Evolutionary conservation across 768 basidiomycete species (phyloP).

Genomic region (Amanita muscaria): DNA sequence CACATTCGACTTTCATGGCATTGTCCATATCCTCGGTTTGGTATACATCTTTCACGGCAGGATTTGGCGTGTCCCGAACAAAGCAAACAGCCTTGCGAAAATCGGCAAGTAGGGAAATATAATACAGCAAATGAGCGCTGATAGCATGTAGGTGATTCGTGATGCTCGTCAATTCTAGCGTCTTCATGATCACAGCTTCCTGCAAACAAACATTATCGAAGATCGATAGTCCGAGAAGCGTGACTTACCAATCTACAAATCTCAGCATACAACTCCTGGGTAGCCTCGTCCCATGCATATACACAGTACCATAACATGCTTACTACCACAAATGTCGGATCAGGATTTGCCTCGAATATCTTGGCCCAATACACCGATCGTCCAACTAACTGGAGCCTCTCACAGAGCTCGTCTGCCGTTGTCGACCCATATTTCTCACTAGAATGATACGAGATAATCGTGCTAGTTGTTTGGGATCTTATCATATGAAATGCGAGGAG

Average conservation of each 20-base stretch:
- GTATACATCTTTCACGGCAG: constrained; percentile 28
- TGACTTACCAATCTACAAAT: constrained; percentile 35
- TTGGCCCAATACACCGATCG: constrained; percentile 40
- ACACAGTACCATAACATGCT: constrained; percentile 50
- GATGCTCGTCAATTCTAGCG: constrained; percentile 28
- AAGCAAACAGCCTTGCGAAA: constrained; percentile 46
- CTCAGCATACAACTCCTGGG: constrained; percentile 43
- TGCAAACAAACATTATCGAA: constrained; percentile 13
- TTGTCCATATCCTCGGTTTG: not conserved
- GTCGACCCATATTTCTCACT: constrained; percentile 30
- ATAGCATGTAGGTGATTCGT: constrained; percentile 49
- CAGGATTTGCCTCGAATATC: constrained; percentile 30
- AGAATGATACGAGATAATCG: constrained; percentile 40
- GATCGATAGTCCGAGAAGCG: not conserved
- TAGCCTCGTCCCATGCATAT: constrained; percentile 54
- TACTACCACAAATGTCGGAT: constrained; percentile 48
- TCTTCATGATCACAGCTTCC: constrained; percentile 39
- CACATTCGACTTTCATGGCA: constrained; percentile 34
- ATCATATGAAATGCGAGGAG: constrained; percentile 41
- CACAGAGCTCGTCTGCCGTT: constrained; percentile 32
- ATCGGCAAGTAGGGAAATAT: constrained; percentile 45
- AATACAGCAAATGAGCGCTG: constrained; percentile 52
- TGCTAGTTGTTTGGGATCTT: constrained; percentile 33
- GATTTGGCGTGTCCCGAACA: constrained; percentile 40
- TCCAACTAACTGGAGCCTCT: constrained; percentile 41